Base-by-base conservation (phyloP, 164 flowering plant species). In the Vitis amurensis region DNA sequence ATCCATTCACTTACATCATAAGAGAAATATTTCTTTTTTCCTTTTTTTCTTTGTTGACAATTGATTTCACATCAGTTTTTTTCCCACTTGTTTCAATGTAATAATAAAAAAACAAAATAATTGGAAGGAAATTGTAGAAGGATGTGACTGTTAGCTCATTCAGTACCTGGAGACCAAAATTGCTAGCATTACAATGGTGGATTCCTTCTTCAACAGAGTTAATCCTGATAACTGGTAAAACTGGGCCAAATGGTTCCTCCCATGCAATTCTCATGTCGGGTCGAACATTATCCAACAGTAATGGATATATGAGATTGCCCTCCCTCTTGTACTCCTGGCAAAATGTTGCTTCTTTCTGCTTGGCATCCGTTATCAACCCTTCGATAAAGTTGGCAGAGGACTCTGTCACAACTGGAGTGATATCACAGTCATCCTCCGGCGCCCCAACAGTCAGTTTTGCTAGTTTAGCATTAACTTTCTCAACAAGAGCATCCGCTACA, bases 191-290 rank as follows among this genome's bases (percentile, higher is more conserved):
- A 88, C 99, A 96, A 65, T 96, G 99, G 74, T 96, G 90, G 76
- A 96, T 91, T 50, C 97, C 99, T 87, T 96, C 95, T 81, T 96
- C 98, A 12, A 88, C 81, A 23, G 99, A 82, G 71, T 59, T 87
- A 76, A 96, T 93, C 81, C 99, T 82, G 65, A 96, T 83, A 11
- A 96, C 93, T 0, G 99, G 99, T 78, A 96, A 67, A 17, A 93
- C 90, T 0, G 99, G 99, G 0, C 99, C 99, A 64, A 96, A 96
- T 1, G 99, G 99, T 68, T 96, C 99, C 69, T 96, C 98, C 98
- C 98, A 93, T 4, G 99, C 99, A 5, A 96, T 93, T 74, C 99
- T 87, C 99, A 96, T 96, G 61, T 93, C 98, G 5, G 99, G 94
- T 62, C 91, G 81, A 9, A 96, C 98, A 64, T 96, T 76, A 66